phyloP scores from a whole-genome alignment of 495 filamentous ascomycete species.

The Choiromyces venosus region DNA sequence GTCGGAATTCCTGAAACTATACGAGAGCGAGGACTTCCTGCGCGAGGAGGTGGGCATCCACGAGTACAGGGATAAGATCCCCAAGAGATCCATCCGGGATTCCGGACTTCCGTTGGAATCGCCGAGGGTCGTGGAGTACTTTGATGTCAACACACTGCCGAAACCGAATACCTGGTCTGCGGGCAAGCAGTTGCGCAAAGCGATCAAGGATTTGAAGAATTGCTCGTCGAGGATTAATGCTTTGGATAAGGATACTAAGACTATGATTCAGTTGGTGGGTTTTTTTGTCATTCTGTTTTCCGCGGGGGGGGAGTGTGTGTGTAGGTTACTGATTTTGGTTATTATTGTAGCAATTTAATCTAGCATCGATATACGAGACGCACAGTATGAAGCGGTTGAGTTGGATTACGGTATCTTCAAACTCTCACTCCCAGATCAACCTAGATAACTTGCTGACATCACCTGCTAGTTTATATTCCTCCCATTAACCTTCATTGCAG shows the following conservation, averaged over 20 bases:
- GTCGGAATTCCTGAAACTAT: conserved; percentile 10
- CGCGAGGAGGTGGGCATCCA: conserved; percentile 23
- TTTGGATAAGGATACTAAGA: conserved; percentile 28
- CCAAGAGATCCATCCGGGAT: neutral
- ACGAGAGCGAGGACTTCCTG: conserved; percentile 10
- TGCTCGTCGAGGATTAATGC: conserved; percentile 20
- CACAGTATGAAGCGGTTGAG: conserved; percentile 44
- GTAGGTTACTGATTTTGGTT: neutral
- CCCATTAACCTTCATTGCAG: conserved; percentile 43
- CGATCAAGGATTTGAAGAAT: conserved; percentile 24
- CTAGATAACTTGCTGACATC: conserved; percentile 11
- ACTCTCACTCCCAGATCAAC: neutral
- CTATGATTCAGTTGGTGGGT: conserved; percentile 29
- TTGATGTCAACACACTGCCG: neutral
- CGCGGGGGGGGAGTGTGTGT: neutral
- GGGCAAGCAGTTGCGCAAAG: neutral
- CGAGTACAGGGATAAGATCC: neutral
- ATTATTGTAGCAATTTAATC: conserved; percentile 38
- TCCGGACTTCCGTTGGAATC: neutral
- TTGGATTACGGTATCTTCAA: conserved; percentile 42
- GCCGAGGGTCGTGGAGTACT: neutral
- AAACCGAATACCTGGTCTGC: neutral
- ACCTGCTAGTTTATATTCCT: conserved; percentile 42
- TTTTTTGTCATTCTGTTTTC: neutral
- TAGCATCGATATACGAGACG: conserved; percentile 41